Evolutionary conservation across 352 stramenopile species (phyloP).

Genomic region (Phytophthora boehmeriae): DNA sequence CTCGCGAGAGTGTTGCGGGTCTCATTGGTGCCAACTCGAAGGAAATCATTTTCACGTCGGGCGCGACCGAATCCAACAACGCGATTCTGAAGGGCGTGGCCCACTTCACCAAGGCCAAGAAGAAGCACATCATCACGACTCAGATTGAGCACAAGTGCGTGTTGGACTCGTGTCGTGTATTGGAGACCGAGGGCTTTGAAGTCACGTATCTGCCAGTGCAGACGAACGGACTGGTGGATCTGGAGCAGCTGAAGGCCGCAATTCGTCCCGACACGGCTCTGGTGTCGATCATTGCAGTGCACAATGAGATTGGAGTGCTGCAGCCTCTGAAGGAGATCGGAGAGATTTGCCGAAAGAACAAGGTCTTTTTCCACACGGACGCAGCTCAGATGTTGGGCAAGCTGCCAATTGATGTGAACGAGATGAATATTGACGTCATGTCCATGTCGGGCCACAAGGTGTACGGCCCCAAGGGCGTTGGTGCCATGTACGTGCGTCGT

Average conservation of each 20-base stretch:
- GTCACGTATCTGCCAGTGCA: constrained; percentile 97
- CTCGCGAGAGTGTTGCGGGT: constrained; percentile 84
- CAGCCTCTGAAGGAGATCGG: constrained; percentile 98
- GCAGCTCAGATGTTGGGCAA: constrained; percentile 98
- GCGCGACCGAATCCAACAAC: constrained; percentile 99
- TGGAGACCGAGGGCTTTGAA: constrained; percentile 98
- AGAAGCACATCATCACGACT: constrained; percentile 99
- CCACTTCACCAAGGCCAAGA: constrained; percentile 95
- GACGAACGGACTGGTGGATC: constrained; percentile 94
- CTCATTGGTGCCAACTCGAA: constrained; percentile 96
- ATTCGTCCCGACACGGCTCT: constrained; percentile 97
- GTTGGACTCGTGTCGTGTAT: constrained; percentile 96
- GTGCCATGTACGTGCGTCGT: constrained; percentile 97
- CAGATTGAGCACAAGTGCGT: constrained; percentile 98
- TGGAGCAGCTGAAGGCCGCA: constrained; percentile 93
- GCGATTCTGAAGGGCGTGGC: constrained; percentile 97
- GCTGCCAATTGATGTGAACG: constrained; percentile 98
- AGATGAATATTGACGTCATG: constrained; percentile 99
- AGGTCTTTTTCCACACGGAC: constrained; percentile 99
- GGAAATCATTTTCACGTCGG: constrained; percentile 99
- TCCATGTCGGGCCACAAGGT: constrained; percentile 98
- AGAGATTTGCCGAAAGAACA: constrained; percentile 89
- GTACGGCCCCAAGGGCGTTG: constrained; percentile 99
- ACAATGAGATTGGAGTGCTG: constrained; percentile 99
- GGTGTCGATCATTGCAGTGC: constrained; percentile 98